Evolutionary conservation across 495 filamentous ascomycete species (phyloP), one percentile per base, ranked within the genome.

Genomic region (Lepidopterella palustris): DNA sequence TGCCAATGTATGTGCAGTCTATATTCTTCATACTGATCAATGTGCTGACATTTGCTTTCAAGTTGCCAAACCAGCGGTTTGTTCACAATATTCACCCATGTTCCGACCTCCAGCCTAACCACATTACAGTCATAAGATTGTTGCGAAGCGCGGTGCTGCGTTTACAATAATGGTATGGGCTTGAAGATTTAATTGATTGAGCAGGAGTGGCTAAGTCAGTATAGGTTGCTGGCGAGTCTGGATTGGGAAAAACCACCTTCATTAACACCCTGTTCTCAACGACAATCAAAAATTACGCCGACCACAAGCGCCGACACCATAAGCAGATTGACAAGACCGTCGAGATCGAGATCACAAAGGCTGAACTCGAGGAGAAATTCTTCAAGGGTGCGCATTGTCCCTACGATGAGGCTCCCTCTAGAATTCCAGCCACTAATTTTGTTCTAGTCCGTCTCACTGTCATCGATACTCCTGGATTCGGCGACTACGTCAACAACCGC

Each of bases 191-290:
- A 8, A 23, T 51, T 51, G 5, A 15, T 13, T 24, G 20, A 47
- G n/a, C 28, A 63, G 8, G 20, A 15, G 15, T 58, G 8, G 32
- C 59, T 69, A 18, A 70, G 53, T 11, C 1, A 20, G 23, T 26
- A n/a, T 66, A 95, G 89, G 89, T 97, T 77, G 93, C 95, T 79
- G 93, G 93, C 76, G 93, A 98, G 80, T 97, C 95, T 66, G 93
- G 93, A 64, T 77, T 98, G 66, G 93, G 93, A 78, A 98, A 98
- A 83, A 98, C 93, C 15, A 98, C 93, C 62, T 98, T 98, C 79
- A 97, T 98, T 85, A 98, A 98, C 85, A 98, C 93, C 53, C 83
- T 98, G 31, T 98, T 98, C 80, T 97, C 93, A 51, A 98, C 93
- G 60, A 98, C 93, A 67, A 98, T 98, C 82, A 98, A 98, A 82